Evolutionary conservation across 176 grass and related monocot species (phyloP).

Genomic region (Poa annua): DNA sequence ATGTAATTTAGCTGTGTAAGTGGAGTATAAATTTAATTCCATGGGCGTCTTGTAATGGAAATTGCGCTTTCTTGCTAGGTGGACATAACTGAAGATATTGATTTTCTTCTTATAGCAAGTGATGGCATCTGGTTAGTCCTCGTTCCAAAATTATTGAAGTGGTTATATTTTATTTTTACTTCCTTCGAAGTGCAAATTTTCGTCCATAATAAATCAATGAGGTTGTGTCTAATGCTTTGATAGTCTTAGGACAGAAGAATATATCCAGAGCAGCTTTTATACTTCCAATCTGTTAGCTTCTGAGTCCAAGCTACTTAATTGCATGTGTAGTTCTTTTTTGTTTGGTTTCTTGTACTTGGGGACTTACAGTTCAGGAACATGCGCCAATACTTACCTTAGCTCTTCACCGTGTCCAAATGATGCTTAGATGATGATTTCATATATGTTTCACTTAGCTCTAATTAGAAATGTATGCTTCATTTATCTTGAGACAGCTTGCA

Average conservation of each 20-base stretch:
- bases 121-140: not conserved
- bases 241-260: not conserved
- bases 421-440: not conserved
- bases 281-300: not conserved
- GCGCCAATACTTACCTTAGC: not conserved
- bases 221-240: not conserved
- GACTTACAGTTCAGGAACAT: not conserved
- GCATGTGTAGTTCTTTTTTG: not conserved
- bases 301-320: not conserved
- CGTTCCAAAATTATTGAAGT: not conserved
- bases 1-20: not conserved
- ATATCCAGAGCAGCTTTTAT: not conserved
- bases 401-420: not conserved
- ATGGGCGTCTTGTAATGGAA: not conserved
- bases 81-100: not conserved
- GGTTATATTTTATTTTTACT: not conserved
- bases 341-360: not conserved
- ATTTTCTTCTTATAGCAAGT: conserved; percentile 15
- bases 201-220: not conserved
- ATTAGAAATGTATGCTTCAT: not conserved
- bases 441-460: not conserved
- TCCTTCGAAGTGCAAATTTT: no score
- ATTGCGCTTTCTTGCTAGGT: not conserved
- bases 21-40: not conserved
- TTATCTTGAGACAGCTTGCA: not conserved